Base-by-base conservation (phyloP, 495 filamentous ascomycete species). In the Aspergillus olivimuriae region DNA sequence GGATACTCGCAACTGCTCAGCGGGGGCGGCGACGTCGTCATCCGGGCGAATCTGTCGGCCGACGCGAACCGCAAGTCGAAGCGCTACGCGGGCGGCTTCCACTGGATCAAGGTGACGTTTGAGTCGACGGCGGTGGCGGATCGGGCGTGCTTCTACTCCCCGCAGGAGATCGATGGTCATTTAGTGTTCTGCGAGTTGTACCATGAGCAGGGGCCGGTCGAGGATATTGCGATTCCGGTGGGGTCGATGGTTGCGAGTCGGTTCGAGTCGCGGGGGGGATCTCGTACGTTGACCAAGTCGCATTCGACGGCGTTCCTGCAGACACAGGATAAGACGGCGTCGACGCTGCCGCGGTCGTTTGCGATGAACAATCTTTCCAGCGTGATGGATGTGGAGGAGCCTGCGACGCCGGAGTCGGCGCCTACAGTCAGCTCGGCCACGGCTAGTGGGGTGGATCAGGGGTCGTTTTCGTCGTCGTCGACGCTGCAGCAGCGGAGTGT, bases 61-160 rank as follows among this genome's bases (percentile, higher is more conserved):
- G 76, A 78, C 24, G 87, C 91, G 51, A 80, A 86, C 48, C 72
- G 69, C 42, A 85, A 87, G 57, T 83, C 87, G 45, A 86, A 84
- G 62, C 74, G 69, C 36, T 85, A 84, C 48, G 80, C 81, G 16
- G 82, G 87, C 41, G 89, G 89, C 12, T 76, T 81, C 46, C 79
- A 89, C 65, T 95, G 89, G 89, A 86, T 95, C 52, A 95, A 94
- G 55, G 74, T 95, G 39, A 95, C 89, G 1, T 95, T 91, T 51
- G 87, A 94, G 63, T 88, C 84, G 4, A 73, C 78, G 23, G 76
- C 83, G 45, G 82, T 88, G 3, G 89, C 88, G 15, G 85, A 89
- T 37, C 73, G 78, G 26, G 89, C 88, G 17, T 69, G 81, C 41
- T 84, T 81, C 49, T 74, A 75, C 48, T 89, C 84, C 24, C 89